Base-by-base conservation (phyloP, 768 basidiomycete genomes). In the Tremella yokohamensis region DNA sequence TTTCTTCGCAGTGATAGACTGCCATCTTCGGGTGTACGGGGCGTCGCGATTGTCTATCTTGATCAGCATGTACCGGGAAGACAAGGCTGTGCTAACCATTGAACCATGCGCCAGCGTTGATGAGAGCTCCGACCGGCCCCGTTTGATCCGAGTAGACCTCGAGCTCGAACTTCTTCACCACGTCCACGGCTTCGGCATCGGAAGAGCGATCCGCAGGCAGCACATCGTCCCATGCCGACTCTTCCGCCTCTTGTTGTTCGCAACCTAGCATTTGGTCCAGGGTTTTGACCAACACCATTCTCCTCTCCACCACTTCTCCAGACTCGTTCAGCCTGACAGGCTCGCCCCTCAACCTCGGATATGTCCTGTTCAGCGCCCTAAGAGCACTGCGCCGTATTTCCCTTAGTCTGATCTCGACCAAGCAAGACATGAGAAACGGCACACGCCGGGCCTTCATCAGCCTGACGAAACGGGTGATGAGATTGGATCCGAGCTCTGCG, bases 401-500 rank as follows among this genome's bases (percentile, higher is more conserved):
- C 54, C 87, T 86, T 71, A 98, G 92, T 48, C 90, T 80, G n/a
- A 86, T 79, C 73, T 94, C 89, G 44, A 92, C 79, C 48, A 97
- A 83, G 70, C 91, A 96, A 0, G 88, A 90, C 22, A 96, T 84
- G 22, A 98, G 83, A 69, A 87, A 96, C 1, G 90, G 87, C 82
- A 90, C 88, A 13, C 84, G 77, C 1, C 80, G 77, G 52, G 81
- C 83, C 40, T 85, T 85, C 64, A 87, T 82, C 42, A 85, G 82
- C 57, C 84, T 87, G 85, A 65, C 92, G 85, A 61, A 83, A 59
- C 61, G 87, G 75, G 48, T 81, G 65, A 34, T 89, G 83, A n/a
- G 65, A 56, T 79, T 79, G 12, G 70, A 71, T 12, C 73, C 69
- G 60, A 83, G 78, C 85, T 90, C 69, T 77, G 83, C 64, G 87